These are phyloP conservation scores for Periconia macrospinosa DNA, from an alignment of 2,329 filamentous ascomycete species.

Conservation along the genomic window DNA sequence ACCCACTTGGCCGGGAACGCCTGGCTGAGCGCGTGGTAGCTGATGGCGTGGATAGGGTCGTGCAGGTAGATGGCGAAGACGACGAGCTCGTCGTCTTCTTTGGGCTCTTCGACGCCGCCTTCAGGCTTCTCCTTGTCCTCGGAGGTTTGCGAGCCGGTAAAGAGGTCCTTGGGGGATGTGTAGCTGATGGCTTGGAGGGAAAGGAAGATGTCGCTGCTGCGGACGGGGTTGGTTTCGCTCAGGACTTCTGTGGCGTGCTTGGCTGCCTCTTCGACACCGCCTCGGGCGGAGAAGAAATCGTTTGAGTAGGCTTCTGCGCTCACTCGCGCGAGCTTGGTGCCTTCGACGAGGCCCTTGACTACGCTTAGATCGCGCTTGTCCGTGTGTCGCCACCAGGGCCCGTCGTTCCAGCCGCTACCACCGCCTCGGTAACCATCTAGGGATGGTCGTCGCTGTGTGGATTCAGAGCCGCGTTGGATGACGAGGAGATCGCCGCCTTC, in stretches of 20 bases:
- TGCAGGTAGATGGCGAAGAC: conserved; percentile 78
- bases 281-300: conserved; percentile 79
- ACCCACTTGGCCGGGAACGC: conserved; percentile 82
- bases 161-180: conserved; percentile 66
- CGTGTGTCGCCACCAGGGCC: conserved; percentile 89
- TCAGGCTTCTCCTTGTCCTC: conserved; percentile 58
- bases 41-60: conserved; percentile 89
- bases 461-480: conserved; percentile 89
- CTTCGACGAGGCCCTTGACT: conserved; percentile 79
- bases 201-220: conserved; percentile 92
- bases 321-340: conserved; percentile 86
- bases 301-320: conserved; percentile 84
- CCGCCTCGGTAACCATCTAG: conserved; percentile 61
- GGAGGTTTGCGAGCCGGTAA: conserved; percentile 58
- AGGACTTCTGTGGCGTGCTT: conserved; percentile 77
- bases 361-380: conserved; percentile 74
- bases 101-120: conserved; percentile 54
- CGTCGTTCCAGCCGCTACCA: conserved; percentile 80
- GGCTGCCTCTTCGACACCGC: conserved; percentile 79
- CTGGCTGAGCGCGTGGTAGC: conserved; percentile 82
- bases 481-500: conserved; percentile 95
- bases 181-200: conserved; percentile 85
- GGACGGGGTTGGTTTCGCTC: conserved; percentile 83
- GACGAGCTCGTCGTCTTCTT: conserved; percentile 66
- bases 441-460: conserved; percentile 67